Evolutionary conservation across 305 asterid species (phyloP).

Genomic region (Solanum hybrid): DNA sequence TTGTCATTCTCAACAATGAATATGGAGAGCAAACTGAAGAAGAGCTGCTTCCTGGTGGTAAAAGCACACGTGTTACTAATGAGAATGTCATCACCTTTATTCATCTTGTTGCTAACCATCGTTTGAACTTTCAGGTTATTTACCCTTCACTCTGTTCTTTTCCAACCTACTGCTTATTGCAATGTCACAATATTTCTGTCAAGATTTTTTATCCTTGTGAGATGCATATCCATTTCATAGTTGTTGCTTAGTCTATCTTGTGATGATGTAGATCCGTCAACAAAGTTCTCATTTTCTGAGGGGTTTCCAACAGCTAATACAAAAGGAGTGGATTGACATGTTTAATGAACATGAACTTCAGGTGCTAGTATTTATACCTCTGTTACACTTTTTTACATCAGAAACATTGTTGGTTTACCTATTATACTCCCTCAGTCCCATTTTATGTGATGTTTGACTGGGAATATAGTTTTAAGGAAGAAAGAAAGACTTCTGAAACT

Average conservation of each 20-base stretch:
- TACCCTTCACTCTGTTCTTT: neutral
- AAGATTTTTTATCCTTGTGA: neutral
- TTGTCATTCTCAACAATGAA: conserved; percentile 80
- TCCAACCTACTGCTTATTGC: neutral
- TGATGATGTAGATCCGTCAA: conserved; percentile 39
- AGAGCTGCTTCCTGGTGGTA: conserved; percentile 87
- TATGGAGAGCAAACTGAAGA: conserved; percentile 97
- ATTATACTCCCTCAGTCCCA: neutral
- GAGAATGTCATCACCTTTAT: conserved; percentile 89
- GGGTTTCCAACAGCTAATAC: conserved; percentile 89
- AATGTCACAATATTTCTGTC: neutral
- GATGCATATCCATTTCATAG: neutral
- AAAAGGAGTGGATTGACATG: conserved; percentile 92
- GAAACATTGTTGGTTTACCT: neutral
- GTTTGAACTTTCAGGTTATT: conserved; percentile 79
- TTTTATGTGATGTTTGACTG: neutral
- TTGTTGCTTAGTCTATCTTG: neutral
- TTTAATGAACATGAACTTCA: conserved; percentile 94
- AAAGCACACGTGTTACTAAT: conserved; percentile 66
- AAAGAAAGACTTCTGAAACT: neutral
- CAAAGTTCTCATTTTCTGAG: conserved; percentile 89
- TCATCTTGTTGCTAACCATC: conserved; percentile 92
- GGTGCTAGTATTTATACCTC: conserved; percentile 32
- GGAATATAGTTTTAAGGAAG: neutral
- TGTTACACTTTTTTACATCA: neutral